Conservation (phyloP, 2,329 filamentous ascomycete species). For the Pezicula neosporulosa region DNA sequence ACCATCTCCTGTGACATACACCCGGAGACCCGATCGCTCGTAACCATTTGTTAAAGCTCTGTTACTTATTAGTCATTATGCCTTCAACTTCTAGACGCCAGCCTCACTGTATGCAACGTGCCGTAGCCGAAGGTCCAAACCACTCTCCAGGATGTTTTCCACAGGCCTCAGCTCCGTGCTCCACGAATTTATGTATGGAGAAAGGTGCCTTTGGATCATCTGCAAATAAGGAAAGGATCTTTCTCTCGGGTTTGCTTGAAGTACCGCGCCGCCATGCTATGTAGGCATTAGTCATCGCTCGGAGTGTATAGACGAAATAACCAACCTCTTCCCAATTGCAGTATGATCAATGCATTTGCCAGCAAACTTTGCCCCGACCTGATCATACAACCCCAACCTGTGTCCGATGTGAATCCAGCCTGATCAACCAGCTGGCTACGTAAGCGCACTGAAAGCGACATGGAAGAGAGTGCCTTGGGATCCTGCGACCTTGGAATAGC, state of each 20-base stretch:
- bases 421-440: slow-evolving; percentile 77
- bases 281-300: slow-evolving; percentile 18
- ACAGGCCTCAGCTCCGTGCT: slow-evolving; percentile 80
- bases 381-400: slow-evolving; percentile 99
- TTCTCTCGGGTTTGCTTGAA: slow-evolving; percentile 57
- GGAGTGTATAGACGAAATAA: background rate
- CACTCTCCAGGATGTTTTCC: slow-evolving; percentile 95
- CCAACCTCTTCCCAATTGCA: slow-evolving; percentile 75
- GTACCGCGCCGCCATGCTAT: slow-evolving; percentile 72
- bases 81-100: background rate
- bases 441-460: slow-evolving; percentile 82
- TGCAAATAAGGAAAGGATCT: slow-evolving; percentile 77
- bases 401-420: slow-evolving; percentile 84
- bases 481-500: slow-evolving; percentile 77
- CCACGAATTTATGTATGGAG: slow-evolving; percentile 92
- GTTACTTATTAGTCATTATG: slow-evolving; percentile 12
- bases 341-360: slow-evolving; percentile 75
- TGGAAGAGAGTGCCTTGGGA: slow-evolving; percentile 62
- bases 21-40: slow-evolving; percentile 60
- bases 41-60: slow-evolving; percentile 73
- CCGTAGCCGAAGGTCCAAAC: slow-evolving; percentile 97
- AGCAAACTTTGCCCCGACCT: slow-evolving; percentile 90
- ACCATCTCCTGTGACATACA: slow-evolving; percentile 87
- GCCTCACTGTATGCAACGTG: slow-evolving; percentile 85
- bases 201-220: slow-evolving; percentile 85